Conservation (phyloP, 2,329 filamentous ascomycete genomes). For the Stromatinia cepivora region DNA sequence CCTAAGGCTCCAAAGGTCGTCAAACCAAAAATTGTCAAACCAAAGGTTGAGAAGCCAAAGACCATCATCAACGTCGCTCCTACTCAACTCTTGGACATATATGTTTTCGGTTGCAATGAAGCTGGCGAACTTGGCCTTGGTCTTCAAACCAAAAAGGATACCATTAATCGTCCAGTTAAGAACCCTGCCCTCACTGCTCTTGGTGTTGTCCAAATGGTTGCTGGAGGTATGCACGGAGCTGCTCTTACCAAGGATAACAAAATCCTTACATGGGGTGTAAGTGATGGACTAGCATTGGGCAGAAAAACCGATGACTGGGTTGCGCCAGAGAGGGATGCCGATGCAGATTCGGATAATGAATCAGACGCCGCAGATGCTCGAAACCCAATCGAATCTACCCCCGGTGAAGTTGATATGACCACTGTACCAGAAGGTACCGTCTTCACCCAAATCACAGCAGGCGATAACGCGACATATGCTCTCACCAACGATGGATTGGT, state of each 20-base stretch:
- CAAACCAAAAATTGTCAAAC: slow-evolving; percentile 14
- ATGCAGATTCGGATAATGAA: slow-evolving; percentile 45
- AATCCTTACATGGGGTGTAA: slow-evolving; percentile 83
- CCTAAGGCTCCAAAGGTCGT: slow-evolving; percentile 13
- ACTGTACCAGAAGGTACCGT: slow-evolving; percentile 53
- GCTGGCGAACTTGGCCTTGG: slow-evolving; percentile 80
- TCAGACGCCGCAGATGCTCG: slow-evolving; percentile 57
- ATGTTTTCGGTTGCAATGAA: slow-evolving; percentile 76
- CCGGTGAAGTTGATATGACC: slow-evolving; percentile 58
- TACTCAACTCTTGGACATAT: slow-evolving; percentile 65
- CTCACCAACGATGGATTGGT: slow-evolving; percentile 74
- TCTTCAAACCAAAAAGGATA: slow-evolving; percentile 62
- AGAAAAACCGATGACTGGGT: slow-evolving; percentile 67
- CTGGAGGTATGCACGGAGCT: slow-evolving; percentile 78
- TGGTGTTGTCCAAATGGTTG: slow-evolving; percentile 71
- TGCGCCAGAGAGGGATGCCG: slow-evolving; percentile 58
- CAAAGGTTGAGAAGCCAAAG: slow-evolving; percentile 21
- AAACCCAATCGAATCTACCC: slow-evolving; percentile 54
- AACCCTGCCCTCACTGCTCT: slow-evolving; percentile 61
- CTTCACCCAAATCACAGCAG: slow-evolving; percentile 68
- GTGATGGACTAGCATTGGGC: slow-evolving; percentile 78
- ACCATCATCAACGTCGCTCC: slow-evolving; percentile 59
- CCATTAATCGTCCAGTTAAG: slow-evolving; percentile 71
- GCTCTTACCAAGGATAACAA: slow-evolving; percentile 77
- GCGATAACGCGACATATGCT: slow-evolving; percentile 74